phyloP scores from a whole-genome alignment of 2,329 filamentous ascomycete genomes.

The Salinomyces thailandicus region DNA sequence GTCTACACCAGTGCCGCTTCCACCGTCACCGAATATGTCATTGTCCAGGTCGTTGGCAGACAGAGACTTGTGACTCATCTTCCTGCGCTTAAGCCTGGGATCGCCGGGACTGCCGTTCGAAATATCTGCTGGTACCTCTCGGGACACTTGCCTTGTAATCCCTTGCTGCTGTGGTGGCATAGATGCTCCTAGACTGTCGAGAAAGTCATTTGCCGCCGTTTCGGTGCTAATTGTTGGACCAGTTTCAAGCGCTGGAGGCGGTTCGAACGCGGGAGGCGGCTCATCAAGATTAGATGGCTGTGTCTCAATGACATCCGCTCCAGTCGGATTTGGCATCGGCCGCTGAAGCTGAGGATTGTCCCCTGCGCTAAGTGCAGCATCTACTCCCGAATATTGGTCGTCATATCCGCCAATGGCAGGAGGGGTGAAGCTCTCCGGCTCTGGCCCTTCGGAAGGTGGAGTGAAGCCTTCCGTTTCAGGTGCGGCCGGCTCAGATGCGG shows the following conservation, averaged over 20 bases:
- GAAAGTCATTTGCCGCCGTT: constrained; percentile 14
- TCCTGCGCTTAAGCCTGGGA: constrained; percentile 27
- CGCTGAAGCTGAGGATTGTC: constrained; percentile 1
- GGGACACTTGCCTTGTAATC: constrained; percentile 15
- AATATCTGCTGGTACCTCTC: constrained; percentile 11
- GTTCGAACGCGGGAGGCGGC: constrained; percentile 20
- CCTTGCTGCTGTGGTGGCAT: constrained; percentile 9
- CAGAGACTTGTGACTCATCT: constrained; percentile 22
- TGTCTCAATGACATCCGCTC: constrained; percentile 25
- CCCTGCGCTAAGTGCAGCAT: constrained; percentile 5
- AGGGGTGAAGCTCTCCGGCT: constrained; percentile 78
- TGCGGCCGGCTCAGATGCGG: constrained; percentile 16
- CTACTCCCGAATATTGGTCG: constrained; percentile 13
- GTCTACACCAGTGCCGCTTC: constrained; percentile 19
- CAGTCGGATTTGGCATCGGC: constrained; percentile 28
- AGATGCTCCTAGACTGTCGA: constrained; percentile 14
- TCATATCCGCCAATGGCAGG: constrained; percentile 32
- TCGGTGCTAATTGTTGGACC: background rate
- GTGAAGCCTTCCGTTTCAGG: constrained; percentile 40
- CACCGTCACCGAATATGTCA: constrained; percentile 20
- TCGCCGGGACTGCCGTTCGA: constrained; percentile 14
- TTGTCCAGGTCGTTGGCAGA: constrained; percentile 17
- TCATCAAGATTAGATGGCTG: constrained; percentile 20
- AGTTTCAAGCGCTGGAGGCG: constrained; percentile 13
- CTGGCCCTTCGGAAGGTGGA: constrained; percentile 52